A percentile compares a stretch with the other conserved stretches of the same genome.
These are phyloP conservation scores for Hyaloscypha hepaticicola DNA, from an alignment of 495 filamentous ascomycete genomes.

Conservation along the genomic window DNA sequence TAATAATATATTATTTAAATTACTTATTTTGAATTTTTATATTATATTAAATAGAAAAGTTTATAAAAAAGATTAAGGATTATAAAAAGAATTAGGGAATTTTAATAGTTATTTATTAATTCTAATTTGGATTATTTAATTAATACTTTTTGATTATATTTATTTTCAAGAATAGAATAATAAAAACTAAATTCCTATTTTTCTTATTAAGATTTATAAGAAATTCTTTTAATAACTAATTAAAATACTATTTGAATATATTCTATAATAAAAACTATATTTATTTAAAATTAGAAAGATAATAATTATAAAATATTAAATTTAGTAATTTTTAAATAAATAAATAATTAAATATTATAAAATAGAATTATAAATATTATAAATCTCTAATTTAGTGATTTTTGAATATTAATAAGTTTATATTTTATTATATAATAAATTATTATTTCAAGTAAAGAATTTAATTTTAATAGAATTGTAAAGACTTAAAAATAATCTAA, in stretches of 20 bases:
- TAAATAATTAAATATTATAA: slow-evolving; percentile 17
- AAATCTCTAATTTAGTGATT: slow-evolving; percentile 16
- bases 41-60: slow-evolving; percentile 17
- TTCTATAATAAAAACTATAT: slow-evolving; percentile 21
- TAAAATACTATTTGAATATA: slow-evolving; percentile 19
- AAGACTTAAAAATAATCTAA: slow-evolving; percentile 19
- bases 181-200: too few relatives aligned
- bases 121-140: too few relatives aligned
- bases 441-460: slow-evolving; percentile 20
- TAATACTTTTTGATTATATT: too few relatives aligned
- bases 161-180: too few relatives aligned
- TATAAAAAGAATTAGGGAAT: slow-evolving; percentile 20
- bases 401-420: slow-evolving; percentile 19
- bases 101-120: slow-evolving; percentile 25
- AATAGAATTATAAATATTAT: slow-evolving; percentile 15
- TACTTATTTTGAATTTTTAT: slow-evolving; percentile 17
- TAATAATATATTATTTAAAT: slow-evolving; percentile 14
- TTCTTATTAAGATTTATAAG: too few relatives aligned
- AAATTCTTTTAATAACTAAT: slow-evolving; percentile 23
- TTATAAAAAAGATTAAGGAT: slow-evolving; percentile 3
- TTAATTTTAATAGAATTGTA: slow-evolving; percentile 16
- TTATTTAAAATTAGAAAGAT: slow-evolving; percentile 24
- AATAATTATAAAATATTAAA: slow-evolving; percentile 19
- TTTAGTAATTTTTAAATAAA: slow-evolving; percentile 16
- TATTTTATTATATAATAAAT: slow-evolving; percentile 20